Percentiles rank a stretch among this genome's conserved stretches.
Conservation (phyloP, 805 yeast species). For the Candida ipomoeae region DNA sequence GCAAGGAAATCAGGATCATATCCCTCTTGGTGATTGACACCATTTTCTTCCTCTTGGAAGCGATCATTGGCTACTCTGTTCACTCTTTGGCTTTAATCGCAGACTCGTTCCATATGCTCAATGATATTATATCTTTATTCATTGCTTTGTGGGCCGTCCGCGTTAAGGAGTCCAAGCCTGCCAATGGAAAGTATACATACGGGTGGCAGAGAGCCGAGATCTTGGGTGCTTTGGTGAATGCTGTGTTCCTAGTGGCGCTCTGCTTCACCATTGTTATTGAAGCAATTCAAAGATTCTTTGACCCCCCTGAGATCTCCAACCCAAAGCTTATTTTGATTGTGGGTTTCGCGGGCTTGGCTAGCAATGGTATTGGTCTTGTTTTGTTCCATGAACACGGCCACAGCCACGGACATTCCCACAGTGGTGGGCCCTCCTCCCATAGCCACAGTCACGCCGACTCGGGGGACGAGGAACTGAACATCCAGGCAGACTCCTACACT, state of each 20-base stretch:
- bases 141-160: slow-evolving; percentile 96
- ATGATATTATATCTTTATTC: slow-evolving; percentile 83
- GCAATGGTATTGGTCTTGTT: slow-evolving; percentile 78
- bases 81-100: slow-evolving; percentile 94
- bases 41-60: slow-evolving; percentile 78
- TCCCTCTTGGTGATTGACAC: slow-evolving; percentile 74
- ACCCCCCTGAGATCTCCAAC: slow-evolving; percentile 72
- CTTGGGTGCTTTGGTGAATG: slow-evolving; percentile 89
- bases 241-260: slow-evolving; percentile 86
- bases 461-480: slow-evolving; percentile 15
- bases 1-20: slow-evolving; percentile 69
- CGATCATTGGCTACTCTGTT: slow-evolving; percentile 82
- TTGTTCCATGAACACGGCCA: slow-evolving; percentile 77
- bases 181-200: slow-evolving; percentile 87
- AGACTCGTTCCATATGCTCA: slow-evolving; percentile 96
- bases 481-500: slow-evolving; percentile 8
- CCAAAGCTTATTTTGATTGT: slow-evolving; percentile 81
- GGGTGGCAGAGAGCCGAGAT: slow-evolving; percentile 99
- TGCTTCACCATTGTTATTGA: slow-evolving; percentile 91
- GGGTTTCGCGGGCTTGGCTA: slow-evolving; percentile 76
- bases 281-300: slow-evolving; percentile 83
- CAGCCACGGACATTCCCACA: slow-evolving; percentile 26
- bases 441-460: slow-evolving; percentile 33
- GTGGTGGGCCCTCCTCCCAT: slow-evolving; percentile 7
- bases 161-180: slow-evolving; percentile 75